Evolutionary conservation across 768 basidiomycete species (phyloP).

Genomic region (Rhodotorula babjevae): DNA sequence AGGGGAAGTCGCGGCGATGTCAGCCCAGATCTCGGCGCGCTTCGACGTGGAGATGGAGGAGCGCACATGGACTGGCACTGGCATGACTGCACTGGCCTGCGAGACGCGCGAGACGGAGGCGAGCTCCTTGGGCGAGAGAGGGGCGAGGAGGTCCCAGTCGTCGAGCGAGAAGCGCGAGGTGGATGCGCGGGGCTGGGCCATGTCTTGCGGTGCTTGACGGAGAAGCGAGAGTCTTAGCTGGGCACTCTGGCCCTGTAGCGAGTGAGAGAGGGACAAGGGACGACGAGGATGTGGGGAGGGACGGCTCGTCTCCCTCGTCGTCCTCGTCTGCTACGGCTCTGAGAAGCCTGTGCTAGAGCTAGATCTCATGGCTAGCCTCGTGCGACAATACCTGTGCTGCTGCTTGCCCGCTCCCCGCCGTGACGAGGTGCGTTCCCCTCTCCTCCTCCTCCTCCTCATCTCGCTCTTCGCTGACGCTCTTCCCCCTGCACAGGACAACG

Average conservation of each 20-base stretch:
- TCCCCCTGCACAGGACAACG: background rate
- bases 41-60: accelerated
- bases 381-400: slow-evolving; percentile 19
- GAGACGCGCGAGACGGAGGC: slow-evolving; percentile 64
- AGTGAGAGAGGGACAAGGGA: background rate
- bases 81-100: slow-evolving; percentile 57
- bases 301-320: too few relatives aligned
- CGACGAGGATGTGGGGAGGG: background rate
- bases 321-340: too few relatives aligned
- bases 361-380: background rate
- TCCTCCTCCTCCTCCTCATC: background rate
- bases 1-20: background rate
- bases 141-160: slow-evolving; percentile 84
- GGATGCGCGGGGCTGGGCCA: slow-evolving; percentile 10
- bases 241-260: background rate
- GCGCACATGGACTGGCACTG: slow-evolving; percentile 70
- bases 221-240: too few relatives aligned
- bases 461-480: background rate
- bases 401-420: background rate
- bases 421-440: background rate
- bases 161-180: slow-evolving; percentile 53
- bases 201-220: background rate
- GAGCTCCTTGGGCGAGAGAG: slow-evolving; percentile 64
- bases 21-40: too few relatives aligned
- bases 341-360: too few relatives aligned